Evolutionary conservation across 1,139 yeast genomes (phyloP).

Genomic region (Protomyces gravidus): DNA sequence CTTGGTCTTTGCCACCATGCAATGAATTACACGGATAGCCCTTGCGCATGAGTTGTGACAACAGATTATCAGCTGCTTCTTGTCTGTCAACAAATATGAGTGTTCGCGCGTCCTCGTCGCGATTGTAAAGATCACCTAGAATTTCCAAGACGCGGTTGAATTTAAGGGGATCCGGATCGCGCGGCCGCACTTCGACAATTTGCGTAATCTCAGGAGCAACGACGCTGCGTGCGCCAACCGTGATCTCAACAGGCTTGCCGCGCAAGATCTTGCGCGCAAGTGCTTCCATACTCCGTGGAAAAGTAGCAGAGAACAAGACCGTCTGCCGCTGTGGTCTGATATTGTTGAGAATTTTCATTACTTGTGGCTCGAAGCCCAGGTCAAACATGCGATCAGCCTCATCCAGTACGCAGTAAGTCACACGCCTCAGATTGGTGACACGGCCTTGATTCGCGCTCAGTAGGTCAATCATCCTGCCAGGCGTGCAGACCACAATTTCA

Average conservation of each 20-base stretch:
- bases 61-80: constrained; percentile 67
- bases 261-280: constrained; percentile 62
- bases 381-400: constrained; percentile 98
- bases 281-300: constrained; percentile 66
- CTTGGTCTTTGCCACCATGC: constrained; percentile 91
- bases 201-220: constrained; percentile 82
- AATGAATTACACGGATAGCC: constrained; percentile 63
- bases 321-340: constrained; percentile 86
- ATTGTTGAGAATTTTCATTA: constrained; percentile 69
- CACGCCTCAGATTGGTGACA: constrained; percentile 61
- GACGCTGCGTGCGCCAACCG: constrained; percentile 76
- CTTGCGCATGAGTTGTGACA: constrained; percentile 52
- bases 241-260: constrained; percentile 62
- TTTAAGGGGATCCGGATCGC: constrained; percentile 45
- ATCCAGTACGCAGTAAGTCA: constrained; percentile 80
- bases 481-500: constrained; percentile 86
- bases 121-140: constrained; percentile 47
- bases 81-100: constrained; percentile 86
- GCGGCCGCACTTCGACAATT: constrained; percentile 56
- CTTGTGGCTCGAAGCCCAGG: constrained; percentile 97
- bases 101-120: constrained; percentile 50
- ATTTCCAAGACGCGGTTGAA: constrained; percentile 54
- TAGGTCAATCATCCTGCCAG: constrained; percentile 89
- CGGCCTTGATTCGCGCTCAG: constrained; percentile 80
- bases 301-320: constrained; percentile 91